These are phyloP conservation scores for Fraxinus anomala DNA, from an alignment of 257 asterid species.

Conservation along the genomic window DNA sequence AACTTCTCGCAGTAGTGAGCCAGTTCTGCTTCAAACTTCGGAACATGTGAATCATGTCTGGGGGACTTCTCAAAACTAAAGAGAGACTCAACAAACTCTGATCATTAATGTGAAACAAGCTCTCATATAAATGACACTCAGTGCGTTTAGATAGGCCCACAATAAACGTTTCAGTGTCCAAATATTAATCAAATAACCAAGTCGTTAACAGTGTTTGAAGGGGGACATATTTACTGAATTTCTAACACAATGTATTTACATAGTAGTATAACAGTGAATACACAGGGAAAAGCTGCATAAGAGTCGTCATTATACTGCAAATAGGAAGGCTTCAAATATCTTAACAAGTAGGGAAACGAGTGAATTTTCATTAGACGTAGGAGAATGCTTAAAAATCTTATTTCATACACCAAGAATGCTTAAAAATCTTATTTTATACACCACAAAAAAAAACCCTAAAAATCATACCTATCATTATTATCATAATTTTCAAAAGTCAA, in stretches of 20 bases:
- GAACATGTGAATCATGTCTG: constrained; percentile 75
- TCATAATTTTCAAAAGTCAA: background rate
- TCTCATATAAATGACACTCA: constrained; percentile 3
- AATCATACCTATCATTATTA: too few species aligned
- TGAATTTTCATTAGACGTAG: too few species aligned
- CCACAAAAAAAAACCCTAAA: too few species aligned
- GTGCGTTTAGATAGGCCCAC: background rate
- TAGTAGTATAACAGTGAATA: background rate
- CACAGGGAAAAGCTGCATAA: background rate
- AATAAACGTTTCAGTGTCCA: background rate
- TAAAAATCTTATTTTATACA: too few species aligned
- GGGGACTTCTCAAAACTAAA: constrained; percentile 93
- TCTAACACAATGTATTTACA: background rate
- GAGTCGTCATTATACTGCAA: background rate
- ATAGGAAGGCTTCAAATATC: background rate
- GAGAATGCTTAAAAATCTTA: too few species aligned
- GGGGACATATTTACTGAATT: background rate
- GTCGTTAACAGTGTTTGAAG: background rate
- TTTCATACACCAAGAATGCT: too few species aligned
- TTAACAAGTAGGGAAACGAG: too few species aligned
- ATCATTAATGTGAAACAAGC: constrained; percentile 20
- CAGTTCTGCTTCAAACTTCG: constrained; percentile 91
- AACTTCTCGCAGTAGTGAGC: constrained; percentile 91
- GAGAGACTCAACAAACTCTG: constrained; percentile 30
- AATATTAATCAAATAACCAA: background rate